phyloP scores from a whole-genome alignment of 2,329 filamentous ascomycete species.

The Hypoxylon sp. region DNA sequence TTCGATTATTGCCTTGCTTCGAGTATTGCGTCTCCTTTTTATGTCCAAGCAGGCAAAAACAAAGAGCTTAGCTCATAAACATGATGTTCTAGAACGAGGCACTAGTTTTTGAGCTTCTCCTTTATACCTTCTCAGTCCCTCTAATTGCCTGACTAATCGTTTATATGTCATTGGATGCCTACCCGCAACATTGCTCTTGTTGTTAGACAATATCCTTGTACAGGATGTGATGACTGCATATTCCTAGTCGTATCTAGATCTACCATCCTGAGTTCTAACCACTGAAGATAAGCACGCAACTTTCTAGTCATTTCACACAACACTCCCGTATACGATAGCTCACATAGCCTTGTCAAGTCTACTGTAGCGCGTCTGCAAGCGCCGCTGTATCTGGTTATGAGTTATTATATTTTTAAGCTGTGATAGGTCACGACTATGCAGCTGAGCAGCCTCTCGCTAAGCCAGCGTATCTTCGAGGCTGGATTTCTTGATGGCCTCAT shows the following conservation, averaged over 20 bases:
- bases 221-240: conserved; percentile 15
- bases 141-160: conserved; percentile 23
- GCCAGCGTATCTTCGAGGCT: not conserved
- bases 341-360: not conserved
- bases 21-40: not conserved
- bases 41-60: not conserved
- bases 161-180: conserved; percentile 14
- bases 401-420: not conserved
- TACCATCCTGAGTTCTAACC: not conserved
- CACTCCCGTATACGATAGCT: not conserved
- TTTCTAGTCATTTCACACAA: conserved; percentile 3
- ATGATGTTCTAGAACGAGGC: not conserved
- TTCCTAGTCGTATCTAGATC: conserved; percentile 15
- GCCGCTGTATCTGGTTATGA: not conserved
- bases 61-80: not conserved
- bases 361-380: conserved; percentile 8
- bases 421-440: not conserved
- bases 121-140: conserved; percentile 15
- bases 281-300: conserved; percentile 14
- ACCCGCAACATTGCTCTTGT: not conserved
- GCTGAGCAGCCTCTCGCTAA: not conserved
- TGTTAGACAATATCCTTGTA: conserved; percentile 2
- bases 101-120: not conserved
- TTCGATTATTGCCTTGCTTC: not conserved
- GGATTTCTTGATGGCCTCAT: conserved; percentile 5